Base-by-base conservation (phyloP, 2,329 filamentous ascomycete genomes). In the Penicillium sp. region DNA sequence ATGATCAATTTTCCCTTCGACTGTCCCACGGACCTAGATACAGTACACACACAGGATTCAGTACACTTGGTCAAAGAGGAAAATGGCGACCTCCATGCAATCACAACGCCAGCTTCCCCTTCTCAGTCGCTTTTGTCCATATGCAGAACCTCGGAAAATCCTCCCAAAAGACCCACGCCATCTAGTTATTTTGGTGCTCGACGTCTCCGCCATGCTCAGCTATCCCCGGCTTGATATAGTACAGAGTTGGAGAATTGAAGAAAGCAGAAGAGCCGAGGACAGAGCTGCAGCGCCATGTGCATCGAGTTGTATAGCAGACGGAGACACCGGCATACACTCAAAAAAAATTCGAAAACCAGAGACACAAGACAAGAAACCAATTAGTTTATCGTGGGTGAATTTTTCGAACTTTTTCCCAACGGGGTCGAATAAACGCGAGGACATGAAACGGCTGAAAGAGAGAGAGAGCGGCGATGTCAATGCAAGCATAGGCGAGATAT, bases 371-470 rank as follows among this genome's bases (percentile, higher is more conserved):
- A 49, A 46, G 42, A 49, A 44, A 51, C 32, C 46, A 11, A 59
- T 57, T 57, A 59, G 49, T 58, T 57, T 59, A 59, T 57, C 44
- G 45, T 52, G 47, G 52, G 42, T n/a, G 36, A 49, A 42, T 52
- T 59, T 58, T 44, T 57, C 52, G 46, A 53, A 54, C 49, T 59
- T 60, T 59, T 58, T 58, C 47, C 48, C 50, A 55, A 51, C 52
- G 55, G 46, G 52, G 50, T 55, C 51, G 38, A 55, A 54, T 41
- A 28, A 34, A 42, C 34, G 47, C 43, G 51, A 51, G 44, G 39
- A 31, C n/a, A 41, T 27, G 28, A 44, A 49, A 52, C 50, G 40
- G 49, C 46, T 43, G 50, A 45, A 51, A 49, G 24, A 31, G 29
- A 40, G 40, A 32, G 18, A 11, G 37, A 26, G 28, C 27, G 44